phyloP scores from a whole-genome alignment of 306 rosid genomes.

The Betula pendula region DNA sequence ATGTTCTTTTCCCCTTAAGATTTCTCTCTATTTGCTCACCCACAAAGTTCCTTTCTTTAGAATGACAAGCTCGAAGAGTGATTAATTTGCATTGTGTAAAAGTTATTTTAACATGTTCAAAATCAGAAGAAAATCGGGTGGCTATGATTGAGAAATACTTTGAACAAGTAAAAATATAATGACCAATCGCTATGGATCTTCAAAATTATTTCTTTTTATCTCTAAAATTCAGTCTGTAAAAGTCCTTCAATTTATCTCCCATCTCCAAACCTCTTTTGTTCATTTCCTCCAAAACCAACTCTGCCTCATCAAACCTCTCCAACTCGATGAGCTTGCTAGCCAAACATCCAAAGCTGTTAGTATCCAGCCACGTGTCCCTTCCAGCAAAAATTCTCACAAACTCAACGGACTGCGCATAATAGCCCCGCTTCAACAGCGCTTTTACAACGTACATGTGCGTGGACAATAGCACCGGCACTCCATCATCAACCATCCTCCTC shows the following conservation, averaged over 20 bases:
- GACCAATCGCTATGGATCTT: no score
- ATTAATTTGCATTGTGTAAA: no score
- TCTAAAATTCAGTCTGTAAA: slow-evolving; percentile 25
- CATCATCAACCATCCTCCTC: slow-evolving; percentile 67
- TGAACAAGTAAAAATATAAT: no score
- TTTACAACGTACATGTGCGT: slow-evolving; percentile 43
- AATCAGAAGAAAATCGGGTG: background rate
- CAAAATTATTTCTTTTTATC: background rate
- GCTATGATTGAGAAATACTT: no score
- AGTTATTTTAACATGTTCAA: background rate
- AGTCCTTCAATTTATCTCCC: slow-evolving; percentile 29
- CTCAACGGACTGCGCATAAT: slow-evolving; percentile 33
- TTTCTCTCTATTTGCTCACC: no score
- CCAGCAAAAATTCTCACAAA: slow-evolving; percentile 48
- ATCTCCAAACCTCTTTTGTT: slow-evolving; percentile 37
- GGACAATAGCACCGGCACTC: slow-evolving; percentile 39
- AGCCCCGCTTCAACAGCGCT: slow-evolving; percentile 28
- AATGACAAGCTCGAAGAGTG: no score
- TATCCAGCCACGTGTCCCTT: slow-evolving; percentile 44
- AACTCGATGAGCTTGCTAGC: slow-evolving; percentile 34
- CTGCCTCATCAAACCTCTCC: slow-evolving; percentile 37
- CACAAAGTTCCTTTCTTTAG: no score
- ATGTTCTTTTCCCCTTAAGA: no score
- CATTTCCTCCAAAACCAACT: slow-evolving; percentile 55
- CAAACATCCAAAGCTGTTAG: slow-evolving; percentile 44